phyloP scores from a whole-genome alignment of 2,329 filamentous ascomycete species.

The Talaromyces sp. region DNA sequence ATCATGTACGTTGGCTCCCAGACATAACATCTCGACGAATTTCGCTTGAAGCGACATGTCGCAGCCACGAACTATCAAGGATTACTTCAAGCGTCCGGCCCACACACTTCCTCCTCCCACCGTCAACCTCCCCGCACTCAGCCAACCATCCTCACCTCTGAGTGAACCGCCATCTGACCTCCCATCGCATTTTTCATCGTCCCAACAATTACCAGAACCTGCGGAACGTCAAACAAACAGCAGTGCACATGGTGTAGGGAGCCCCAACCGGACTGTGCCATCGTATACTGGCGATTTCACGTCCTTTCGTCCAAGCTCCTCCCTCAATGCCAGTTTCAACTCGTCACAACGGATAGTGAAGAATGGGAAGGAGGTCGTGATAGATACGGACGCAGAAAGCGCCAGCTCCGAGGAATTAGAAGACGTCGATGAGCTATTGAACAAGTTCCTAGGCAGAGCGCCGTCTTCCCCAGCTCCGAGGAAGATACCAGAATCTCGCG shows the following conservation, averaged over 20 bases:
- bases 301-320: slow-evolving; percentile 19
- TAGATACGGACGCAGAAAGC: slow-evolving; percentile 69
- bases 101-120: slow-evolving; percentile 17
- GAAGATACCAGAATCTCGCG: slow-evolving; percentile 14
- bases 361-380: slow-evolving; percentile 53
- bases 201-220: slow-evolving; percentile 19
- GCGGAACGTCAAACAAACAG: slow-evolving; percentile 20
- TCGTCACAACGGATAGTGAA: slow-evolving; percentile 54
- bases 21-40: background rate
- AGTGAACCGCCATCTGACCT: slow-evolving; percentile 27
- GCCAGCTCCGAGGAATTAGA: slow-evolving; percentile 57
- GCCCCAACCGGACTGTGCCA: slow-evolving; percentile 12
- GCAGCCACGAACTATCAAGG: slow-evolving; percentile 37
- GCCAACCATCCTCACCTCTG: slow-evolving; percentile 26
- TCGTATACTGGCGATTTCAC: slow-evolving; percentile 23
- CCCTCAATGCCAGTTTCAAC: slow-evolving; percentile 24
- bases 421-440: slow-evolving; percentile 53
- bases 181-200: slow-evolving; percentile 20
- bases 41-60: slow-evolving; percentile 23
- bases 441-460: slow-evolving; percentile 23
- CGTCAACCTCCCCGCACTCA: slow-evolving; percentile 18
- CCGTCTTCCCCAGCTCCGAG: slow-evolving; percentile 19
- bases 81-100: slow-evolving; percentile 47
- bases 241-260: slow-evolving; percentile 19
- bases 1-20: background rate